Base-by-base conservation (phyloP, 148 eudicot genomes). In the Rhododendron vialii region DNA sequence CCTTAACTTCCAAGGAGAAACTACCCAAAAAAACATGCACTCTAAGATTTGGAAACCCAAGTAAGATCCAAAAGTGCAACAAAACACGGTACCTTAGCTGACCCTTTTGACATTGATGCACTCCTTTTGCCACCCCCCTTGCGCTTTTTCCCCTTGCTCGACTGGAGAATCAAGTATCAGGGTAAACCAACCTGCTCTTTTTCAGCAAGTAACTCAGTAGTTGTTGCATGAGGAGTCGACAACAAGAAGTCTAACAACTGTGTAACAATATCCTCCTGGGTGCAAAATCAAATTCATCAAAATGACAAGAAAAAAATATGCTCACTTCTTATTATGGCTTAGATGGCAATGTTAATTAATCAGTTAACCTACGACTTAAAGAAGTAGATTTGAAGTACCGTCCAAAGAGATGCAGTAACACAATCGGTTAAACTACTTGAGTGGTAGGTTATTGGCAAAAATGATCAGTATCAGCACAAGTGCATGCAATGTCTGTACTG, bases 171-270 rank as follows among this genome's bases (percentile, higher is more conserved):
- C 38, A 71, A 33, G 5, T 5, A 30, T 75, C 24, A 18, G 78
- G 18, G 57, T 33, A 81, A 87, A 88, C 78, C 47, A 87, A 95
- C 99, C 99, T 93, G 35, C 36, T 35, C 98, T 86, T 97, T 92
- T 74, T 94, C 99, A 71, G 96, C 92, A 86, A 95, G 98, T 63
- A 92, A 84, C 61, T 91, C 96, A 22, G 92, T 86, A 80, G 98
- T 93, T 4, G 98, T 95, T 77, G 98, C 92, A 91, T 94, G 94
- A 88, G 99, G 98, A 53, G 30, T 30, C 30, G 93, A 92, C 89
- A 88, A 89, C 96, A 98, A 90, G 89, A 98, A 98, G 35, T 95
- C 96, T n/a, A 95, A 76, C 90, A 98, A 90, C 91, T 92, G 94
- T 59, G 78, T 87, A 86, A 98, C 87, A 69, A 95, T 87, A 81